Evolutionary conservation across 1,284 basidiomycete genomes (phyloP).

Genomic region (Trichosporon faecale): DNA sequence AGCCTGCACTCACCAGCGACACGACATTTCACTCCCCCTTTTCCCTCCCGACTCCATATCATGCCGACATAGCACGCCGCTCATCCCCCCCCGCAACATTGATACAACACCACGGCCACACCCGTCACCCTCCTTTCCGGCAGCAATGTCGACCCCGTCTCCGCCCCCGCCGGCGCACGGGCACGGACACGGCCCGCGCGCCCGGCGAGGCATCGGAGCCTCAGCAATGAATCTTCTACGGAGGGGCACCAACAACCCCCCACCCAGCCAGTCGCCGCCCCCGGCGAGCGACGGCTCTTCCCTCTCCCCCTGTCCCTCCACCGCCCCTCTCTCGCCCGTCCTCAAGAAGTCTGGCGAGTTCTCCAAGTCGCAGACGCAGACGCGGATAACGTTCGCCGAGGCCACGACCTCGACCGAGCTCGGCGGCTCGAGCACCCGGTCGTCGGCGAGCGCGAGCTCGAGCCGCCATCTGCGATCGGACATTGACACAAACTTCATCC

Average conservation of each 20-base stretch:
- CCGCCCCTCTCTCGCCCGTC: background rate
- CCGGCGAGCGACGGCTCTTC: background rate
- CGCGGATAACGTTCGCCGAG: conserved; percentile 1
- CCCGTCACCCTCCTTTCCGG: background rate
- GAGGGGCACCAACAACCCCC: background rate
- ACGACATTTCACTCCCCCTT: background rate
- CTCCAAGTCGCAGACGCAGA: background rate
- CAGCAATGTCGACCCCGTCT: conserved; percentile 4
- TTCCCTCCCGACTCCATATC: background rate
- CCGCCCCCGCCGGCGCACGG: conserved; percentile 1
- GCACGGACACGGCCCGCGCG: background rate
- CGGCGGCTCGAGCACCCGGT: background rate
- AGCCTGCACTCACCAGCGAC: no score
- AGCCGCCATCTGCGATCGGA: conserved; percentile 7
- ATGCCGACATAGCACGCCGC: conserved; percentile 3
- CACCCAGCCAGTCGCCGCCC: background rate
- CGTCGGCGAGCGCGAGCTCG: background rate
- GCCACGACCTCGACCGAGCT: background rate
- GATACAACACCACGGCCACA: background rate
- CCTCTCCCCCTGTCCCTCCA: background rate
- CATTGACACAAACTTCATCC: conserved; percentile 6
- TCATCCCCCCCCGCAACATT: background rate
- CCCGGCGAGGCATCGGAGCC: background rate
- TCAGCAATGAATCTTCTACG: conserved; percentile 2
- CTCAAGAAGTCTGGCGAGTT: background rate